Conservation (phyloP, 805 yeast genomes). For the Wilhelminamyces savonicus region DNA sequence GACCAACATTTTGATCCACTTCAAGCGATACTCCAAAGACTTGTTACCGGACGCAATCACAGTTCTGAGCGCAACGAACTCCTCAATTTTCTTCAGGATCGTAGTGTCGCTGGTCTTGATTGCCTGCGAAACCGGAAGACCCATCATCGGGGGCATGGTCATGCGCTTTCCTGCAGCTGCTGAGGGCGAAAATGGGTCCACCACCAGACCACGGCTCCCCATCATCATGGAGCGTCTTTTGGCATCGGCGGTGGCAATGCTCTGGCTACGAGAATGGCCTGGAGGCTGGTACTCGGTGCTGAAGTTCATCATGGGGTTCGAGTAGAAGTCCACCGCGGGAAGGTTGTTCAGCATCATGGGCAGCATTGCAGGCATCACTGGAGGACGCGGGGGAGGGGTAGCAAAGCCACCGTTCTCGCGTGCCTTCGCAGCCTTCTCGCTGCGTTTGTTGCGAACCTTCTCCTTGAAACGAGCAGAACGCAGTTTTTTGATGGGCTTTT, state of each 20-base stretch:
- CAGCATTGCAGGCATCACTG: conserved; percentile 1
- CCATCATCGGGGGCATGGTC: conserved; percentile 10
- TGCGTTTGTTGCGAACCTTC: conserved; percentile 2
- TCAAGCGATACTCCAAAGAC: conserved; percentile 32
- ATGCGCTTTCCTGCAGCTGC: conserved; percentile 3
- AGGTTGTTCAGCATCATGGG: conserved; percentile 2
- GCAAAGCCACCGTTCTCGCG: conserved; percentile 1
- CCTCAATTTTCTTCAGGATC: conserved; percentile 25
- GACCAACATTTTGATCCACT: conserved; percentile 39
- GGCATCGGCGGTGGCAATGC: conserved; percentile 7
- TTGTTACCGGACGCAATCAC: conserved; percentile 37
- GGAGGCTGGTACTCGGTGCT: conserved; percentile 5
- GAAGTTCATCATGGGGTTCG: conserved; percentile 13
- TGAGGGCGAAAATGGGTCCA: too few relatives aligned
- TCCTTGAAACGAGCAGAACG: conserved; percentile 1
- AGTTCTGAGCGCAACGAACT: conserved; percentile 25
- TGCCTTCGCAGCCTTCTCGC: conserved; percentile 1
- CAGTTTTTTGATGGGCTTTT: not conserved
- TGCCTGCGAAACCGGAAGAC: conserved; percentile 20
- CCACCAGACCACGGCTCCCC: too few relatives aligned
- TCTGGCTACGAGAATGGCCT: conserved; percentile 10
- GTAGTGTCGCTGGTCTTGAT: conserved; percentile 22
- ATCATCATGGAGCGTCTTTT: conserved; percentile 9
- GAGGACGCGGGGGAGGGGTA: not conserved
- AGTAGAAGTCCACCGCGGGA: conserved; percentile 3